Evolutionary conservation across 306 rosid genomes (phyloP), one percentile per base, ranked within the genome.

Genomic region (Castanopsis chinensis): DNA sequence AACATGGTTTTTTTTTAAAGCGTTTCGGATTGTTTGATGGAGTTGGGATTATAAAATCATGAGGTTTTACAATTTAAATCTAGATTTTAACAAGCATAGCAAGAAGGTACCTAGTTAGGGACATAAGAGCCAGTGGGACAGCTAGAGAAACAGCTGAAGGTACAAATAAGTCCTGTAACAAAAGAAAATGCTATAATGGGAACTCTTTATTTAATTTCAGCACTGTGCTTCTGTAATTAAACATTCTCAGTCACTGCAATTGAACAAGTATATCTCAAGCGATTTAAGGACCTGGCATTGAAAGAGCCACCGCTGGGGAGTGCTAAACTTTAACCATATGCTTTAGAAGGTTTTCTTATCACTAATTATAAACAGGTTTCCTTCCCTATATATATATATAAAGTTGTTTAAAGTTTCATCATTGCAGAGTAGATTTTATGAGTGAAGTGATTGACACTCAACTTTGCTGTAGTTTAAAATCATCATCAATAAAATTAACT

Each of bases 51-150:
- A 49, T 49, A 49, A 49, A 49, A 0, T 49, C 53, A 3, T 49
- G 0, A 2, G 17, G 15, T 49, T 49, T 49, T 49, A 3, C 53
- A 49, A 49, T 49, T 49, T 49, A 49, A 49, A 49, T 49, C 53
- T 49, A 49, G 0, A 12, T 49, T 49, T 49, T 49, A 49, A 49
- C 1, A 12, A 49, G 17, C 53, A 49, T 49, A 49, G 72, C 18
- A 78, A 74, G 78, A 78, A 61, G 69, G 72, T 85, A 92, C 99
- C 98, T 91, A 58, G 94, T 91, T 51, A 90, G 85, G 52, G 98
- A 95, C 90, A 95, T 67, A n/a, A 95, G 89, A 65, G 97, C 92
- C 84, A 95, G 78, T 7, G 99, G 99, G 52, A 95, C 95, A 72
- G 87, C 90, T 51, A 95, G 91, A 75, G 98, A 90, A 80, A 95